Percentiles rank a stretch among this genome's conserved stretches.
These are phyloP conservation scores for Elymus sibiricus DNA, from an alignment of 176 grass and related monocot genomes.

Conservation along the genomic window DNA sequence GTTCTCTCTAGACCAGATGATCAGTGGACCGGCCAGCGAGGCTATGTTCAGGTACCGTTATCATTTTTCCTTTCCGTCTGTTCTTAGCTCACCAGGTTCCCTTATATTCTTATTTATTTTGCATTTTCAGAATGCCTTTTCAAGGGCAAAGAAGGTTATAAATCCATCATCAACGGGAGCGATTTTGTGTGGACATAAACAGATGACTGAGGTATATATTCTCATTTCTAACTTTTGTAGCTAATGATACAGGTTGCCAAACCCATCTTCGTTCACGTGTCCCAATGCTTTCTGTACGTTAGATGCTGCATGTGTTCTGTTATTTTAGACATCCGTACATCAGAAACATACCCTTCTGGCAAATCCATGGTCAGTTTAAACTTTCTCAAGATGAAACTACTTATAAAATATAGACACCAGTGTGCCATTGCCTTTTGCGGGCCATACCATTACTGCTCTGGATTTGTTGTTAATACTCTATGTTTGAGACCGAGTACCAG, in stretches of 20 bases:
- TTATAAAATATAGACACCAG: neutral
- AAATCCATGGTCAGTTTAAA: neutral
- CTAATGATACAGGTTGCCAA: neutral
- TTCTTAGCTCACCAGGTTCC: neutral
- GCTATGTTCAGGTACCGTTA: conserved; percentile 72
- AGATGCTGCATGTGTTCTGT: neutral
- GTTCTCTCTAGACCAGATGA: conserved; percentile 73
- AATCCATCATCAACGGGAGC: conserved; percentile 60
- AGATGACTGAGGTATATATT: conserved; percentile 85
- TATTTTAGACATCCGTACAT: neutral
- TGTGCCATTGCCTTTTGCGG: neutral
- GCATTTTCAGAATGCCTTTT: conserved; percentile 63
- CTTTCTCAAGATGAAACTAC: neutral
- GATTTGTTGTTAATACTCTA: neutral
- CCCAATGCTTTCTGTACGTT: neutral
- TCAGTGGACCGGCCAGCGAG: conserved; percentile 68
- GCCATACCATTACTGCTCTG: neutral
- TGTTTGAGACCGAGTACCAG: neutral
- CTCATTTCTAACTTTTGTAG: neutral
- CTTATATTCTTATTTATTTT: conserved; percentile 7
- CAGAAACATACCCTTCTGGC: neutral
- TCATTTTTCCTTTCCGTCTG: neutral
- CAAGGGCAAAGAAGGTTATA: conserved; percentile 54
- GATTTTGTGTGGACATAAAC: conserved; percentile 89
- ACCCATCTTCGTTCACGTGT: neutral